Evolutionary conservation across 306 rosid species (phyloP).

Genomic region (Erythrophleum fordii): DNA sequence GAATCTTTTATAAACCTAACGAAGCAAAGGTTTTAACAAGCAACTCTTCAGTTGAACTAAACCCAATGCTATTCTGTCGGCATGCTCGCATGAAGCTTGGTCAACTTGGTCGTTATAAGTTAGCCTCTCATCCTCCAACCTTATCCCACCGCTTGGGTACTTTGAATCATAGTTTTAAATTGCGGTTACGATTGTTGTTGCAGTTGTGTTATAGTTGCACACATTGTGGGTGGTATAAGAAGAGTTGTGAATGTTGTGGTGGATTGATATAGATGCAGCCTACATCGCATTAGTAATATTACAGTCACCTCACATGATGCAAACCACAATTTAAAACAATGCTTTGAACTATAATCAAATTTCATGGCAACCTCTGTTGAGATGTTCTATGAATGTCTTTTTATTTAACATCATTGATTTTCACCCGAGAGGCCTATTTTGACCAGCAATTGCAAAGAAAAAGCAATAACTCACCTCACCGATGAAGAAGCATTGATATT

Average conservation of each 20-base stretch:
- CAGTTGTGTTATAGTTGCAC: no score
- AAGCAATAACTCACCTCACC: background rate
- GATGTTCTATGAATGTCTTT: constrained; percentile 55
- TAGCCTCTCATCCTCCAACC: constrained; percentile 54
- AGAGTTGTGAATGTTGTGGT: no score
- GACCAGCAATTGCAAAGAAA: no score
- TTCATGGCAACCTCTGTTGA: constrained; percentile 51
- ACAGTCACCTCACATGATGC: no score
- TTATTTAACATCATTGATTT: constrained; percentile 58
- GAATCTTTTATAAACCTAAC: constrained; percentile 41
- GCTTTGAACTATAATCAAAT: constrained; percentile 64
- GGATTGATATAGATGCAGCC: no score
- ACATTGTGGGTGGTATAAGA: no score
- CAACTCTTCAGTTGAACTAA: constrained; percentile 52
- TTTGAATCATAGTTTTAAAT: no score
- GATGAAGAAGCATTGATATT: no score
- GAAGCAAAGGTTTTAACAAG: no score
- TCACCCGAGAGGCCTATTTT: constrained; percentile 68
- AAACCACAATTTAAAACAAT: no score
- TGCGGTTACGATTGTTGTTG: no score
- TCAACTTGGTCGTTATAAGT: constrained; percentile 51
- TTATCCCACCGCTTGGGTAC: constrained; percentile 52
- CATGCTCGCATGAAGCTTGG: constrained; percentile 47
- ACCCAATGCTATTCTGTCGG: constrained; percentile 38
- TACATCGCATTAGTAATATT: no score